Evolutionary conservation across 225 moss, liverwort and hornwort species (phyloP).

Genomic region (Ulota crispa): DNA sequence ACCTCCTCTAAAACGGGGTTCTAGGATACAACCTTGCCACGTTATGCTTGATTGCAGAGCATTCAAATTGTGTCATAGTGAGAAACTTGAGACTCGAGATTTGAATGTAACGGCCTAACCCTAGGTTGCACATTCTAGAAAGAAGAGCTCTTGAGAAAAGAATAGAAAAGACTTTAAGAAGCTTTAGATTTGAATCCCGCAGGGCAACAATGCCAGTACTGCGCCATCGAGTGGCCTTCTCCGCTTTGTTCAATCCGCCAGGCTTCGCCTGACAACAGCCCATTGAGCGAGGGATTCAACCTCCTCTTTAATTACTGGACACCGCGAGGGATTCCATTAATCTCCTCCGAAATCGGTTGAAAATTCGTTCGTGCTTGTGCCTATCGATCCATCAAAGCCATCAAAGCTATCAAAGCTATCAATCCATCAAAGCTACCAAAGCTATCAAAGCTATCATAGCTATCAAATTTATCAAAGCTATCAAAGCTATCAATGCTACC

Average conservation of each 20-base stretch:
- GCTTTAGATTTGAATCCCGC: slow-evolving; percentile 62
- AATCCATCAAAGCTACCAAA: too few relatives aligned
- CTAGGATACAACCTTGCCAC: neutral
- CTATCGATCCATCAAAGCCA: neutral
- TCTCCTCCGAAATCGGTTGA: neutral
- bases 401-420: neutral
- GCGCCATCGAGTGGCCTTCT: slow-evolving; percentile 49
- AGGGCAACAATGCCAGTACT: slow-evolving; percentile 62
- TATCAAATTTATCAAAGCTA: too few relatives aligned
- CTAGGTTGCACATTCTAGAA: neutral
- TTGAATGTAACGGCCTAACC: neutral
- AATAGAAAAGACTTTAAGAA: neutral
- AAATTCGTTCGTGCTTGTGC: neutral
- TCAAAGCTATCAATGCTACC: too few relatives aligned
- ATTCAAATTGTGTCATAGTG: neutral
- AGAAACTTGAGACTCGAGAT: neutral
- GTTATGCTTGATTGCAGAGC: neutral
- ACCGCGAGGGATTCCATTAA: too few relatives aligned
- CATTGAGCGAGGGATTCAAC: slow-evolving; percentile 30
- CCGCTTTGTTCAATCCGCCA: slow-evolving; percentile 27
- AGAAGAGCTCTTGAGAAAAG: neutral
- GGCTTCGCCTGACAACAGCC: slow-evolving; percentile 69
- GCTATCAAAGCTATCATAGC: too few relatives aligned
- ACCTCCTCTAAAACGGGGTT: neutral
- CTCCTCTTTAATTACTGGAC: neutral